phyloP scores from a whole-genome alignment of 2,329 filamentous ascomycete species.

The Xylariaceae sp. region DNA sequence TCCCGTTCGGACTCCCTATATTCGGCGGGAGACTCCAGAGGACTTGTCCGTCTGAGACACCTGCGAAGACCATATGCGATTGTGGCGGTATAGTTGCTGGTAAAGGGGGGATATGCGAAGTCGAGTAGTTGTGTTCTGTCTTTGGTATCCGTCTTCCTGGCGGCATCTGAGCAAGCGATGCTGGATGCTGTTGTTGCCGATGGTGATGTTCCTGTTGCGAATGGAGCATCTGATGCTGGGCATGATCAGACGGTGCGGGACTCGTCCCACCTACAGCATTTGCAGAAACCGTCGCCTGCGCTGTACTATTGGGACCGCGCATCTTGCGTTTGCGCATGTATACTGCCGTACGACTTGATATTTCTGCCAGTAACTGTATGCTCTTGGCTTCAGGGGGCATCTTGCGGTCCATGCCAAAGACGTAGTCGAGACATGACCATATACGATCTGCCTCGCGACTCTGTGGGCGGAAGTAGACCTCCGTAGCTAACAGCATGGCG shows the following conservation, averaged over 20 bases:
- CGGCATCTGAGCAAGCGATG: conserved; percentile 1
- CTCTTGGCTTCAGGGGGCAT: conserved; percentile 53
- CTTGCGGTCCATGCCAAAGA: conserved; percentile 56
- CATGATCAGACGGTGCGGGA: conserved; percentile 12
- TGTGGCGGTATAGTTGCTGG: conserved; percentile 9
- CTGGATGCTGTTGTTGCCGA: background rate
- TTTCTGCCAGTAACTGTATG: conserved; percentile 55
- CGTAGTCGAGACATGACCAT: conserved; percentile 66
- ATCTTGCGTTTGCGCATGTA: conserved; percentile 55
- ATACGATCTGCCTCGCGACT: conserved; percentile 58
- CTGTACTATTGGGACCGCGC: conserved; percentile 44
- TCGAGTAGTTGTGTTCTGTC: conserved; percentile 9
- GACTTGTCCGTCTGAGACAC: conserved; percentile 44
- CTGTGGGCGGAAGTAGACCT: conserved; percentile 56
- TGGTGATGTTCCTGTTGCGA: conserved; percentile 10
- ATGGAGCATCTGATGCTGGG: conserved; percentile 5
- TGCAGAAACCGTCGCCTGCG: conserved; percentile 35
- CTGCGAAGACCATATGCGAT: conserved; percentile 39
- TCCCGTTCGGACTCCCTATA: conserved; percentile 40
- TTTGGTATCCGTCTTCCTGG: background rate
- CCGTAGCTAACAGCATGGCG: conserved; percentile 62
- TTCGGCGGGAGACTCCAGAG: conserved; percentile 41
- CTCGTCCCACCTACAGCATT: conserved; percentile 32
- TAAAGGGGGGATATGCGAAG: background rate
- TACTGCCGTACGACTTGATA: conserved; percentile 54